phyloP scores from a whole-genome alignment of 176 grass and related monocot species.

The Oryza australiensis region DNA sequence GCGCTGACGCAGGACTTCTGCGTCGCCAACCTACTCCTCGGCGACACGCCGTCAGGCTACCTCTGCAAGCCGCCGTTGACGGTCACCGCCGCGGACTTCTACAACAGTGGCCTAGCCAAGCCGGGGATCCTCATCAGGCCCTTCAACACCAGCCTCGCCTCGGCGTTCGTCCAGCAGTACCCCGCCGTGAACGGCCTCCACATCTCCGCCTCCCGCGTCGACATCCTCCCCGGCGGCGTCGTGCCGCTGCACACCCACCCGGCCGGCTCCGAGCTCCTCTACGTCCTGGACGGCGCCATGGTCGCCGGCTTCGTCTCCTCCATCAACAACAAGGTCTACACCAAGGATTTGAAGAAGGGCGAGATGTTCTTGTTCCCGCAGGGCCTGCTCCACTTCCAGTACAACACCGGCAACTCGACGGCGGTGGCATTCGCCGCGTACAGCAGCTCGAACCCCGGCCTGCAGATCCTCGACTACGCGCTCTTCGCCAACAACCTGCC shows the following conservation, averaged over 20 bases:
- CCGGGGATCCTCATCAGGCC: slow-evolving; percentile 15
- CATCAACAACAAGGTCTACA: slow-evolving; percentile 30
- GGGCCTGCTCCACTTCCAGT: slow-evolving; percentile 62
- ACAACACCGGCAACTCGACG: slow-evolving; percentile 34
- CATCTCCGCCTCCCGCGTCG: slow-evolving; percentile 36
- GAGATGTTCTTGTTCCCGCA: slow-evolving; percentile 57
- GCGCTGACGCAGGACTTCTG: slow-evolving; percentile 60
- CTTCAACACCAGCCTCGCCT: slow-evolving; percentile 34
- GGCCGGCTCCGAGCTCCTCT: slow-evolving; percentile 44
- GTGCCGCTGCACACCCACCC: slow-evolving; percentile 72
- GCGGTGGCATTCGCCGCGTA: slow-evolving; percentile 40
- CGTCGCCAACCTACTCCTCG: slow-evolving; percentile 30
- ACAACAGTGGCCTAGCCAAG: slow-evolving; percentile 6
- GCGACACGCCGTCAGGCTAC: slow-evolving; percentile 50
- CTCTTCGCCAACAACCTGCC: slow-evolving; percentile 55
- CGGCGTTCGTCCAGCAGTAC: slow-evolving; percentile 40
- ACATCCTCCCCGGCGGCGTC: slow-evolving; percentile 30
- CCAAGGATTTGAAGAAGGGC: slow-evolving; percentile 14
- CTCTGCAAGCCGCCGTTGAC: slow-evolving; percentile 19
- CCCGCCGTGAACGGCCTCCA: slow-evolving; percentile 57
- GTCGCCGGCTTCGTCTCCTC: slow-evolving; percentile 48
- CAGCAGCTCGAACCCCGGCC: slow-evolving; percentile 47
- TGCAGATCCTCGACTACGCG: slow-evolving; percentile 44
- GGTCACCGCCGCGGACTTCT: slow-evolving; percentile 51
- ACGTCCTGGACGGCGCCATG: slow-evolving; percentile 19